Conservation (phyloP, 1,139 yeast genomes). For the Nakaseomyces kungkrabaensis region DNA sequence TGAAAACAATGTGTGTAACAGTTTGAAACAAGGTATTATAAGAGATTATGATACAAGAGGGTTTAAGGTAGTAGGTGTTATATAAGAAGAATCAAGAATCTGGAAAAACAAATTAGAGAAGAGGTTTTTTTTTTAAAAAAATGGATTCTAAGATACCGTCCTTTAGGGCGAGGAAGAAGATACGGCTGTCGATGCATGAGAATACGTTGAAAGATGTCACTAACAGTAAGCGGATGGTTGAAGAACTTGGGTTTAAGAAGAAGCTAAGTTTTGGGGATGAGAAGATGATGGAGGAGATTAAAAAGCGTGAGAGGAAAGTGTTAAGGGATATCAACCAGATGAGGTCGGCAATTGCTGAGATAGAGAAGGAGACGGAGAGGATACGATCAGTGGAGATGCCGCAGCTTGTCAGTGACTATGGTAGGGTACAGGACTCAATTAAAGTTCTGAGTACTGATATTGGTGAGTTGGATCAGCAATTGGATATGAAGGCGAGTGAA, state of each 20-base stretch:
- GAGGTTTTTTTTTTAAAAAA: too few species aligned
- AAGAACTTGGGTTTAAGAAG: background rate
- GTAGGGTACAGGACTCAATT: slow-evolving; percentile 8
- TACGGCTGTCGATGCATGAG: background rate
- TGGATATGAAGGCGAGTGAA: slow-evolving; percentile 11
- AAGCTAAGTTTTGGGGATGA: slow-evolving; percentile 10
- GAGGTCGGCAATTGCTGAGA: slow-evolving; percentile 19
- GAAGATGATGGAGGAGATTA: slow-evolving; percentile 11
- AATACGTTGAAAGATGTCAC: slow-evolving; percentile 9
- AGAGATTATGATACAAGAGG: background rate
- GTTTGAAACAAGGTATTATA: too few species aligned
- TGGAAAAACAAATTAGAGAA: too few species aligned
- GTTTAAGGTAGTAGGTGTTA: background rate
- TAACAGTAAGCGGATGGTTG: slow-evolving; percentile 1
- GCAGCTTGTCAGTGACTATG: slow-evolving; percentile 10
- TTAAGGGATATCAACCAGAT: slow-evolving; percentile 21
- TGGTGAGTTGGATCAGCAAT: slow-evolving; percentile 9
- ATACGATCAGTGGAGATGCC: slow-evolving; percentile 15
- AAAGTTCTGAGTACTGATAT: slow-evolving; percentile 11
- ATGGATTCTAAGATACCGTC: slow-evolving; percentile 4
- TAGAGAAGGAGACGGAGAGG: slow-evolving; percentile 17
- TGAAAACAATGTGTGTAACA: too few species aligned
- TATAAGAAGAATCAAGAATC: too few species aligned
- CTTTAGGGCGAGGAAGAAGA: slow-evolving; percentile 1
- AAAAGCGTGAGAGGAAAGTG: slow-evolving; percentile 18